Conservation (phyloP, 1,284 basidiomycete genomes). For the Hypsizygus ulmarius region DNA sequence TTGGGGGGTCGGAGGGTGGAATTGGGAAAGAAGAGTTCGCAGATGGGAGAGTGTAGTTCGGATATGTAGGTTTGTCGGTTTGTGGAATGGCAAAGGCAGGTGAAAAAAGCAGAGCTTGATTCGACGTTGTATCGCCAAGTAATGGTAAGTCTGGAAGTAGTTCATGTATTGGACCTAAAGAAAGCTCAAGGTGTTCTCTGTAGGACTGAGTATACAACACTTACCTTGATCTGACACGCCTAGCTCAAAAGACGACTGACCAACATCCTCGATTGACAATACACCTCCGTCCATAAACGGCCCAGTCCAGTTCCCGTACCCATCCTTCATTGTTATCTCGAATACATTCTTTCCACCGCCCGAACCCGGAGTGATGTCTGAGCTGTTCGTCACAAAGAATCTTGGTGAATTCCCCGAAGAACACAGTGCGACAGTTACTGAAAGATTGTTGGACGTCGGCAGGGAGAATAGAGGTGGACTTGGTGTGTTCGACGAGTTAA, state of each 20-base stretch:
- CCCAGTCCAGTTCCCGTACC: slow-evolving; percentile 58
- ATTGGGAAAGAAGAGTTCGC: slow-evolving; percentile 52
- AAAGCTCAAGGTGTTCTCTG: neutral
- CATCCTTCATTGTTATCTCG: slow-evolving; percentile 51
- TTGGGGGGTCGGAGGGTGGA: slow-evolving; percentile 39
- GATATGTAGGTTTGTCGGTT: slow-evolving; percentile 54
- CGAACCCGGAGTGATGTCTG: slow-evolving; percentile 36
- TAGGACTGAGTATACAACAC: slow-evolving; percentile 3
- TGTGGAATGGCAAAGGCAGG: slow-evolving; percentile 37
- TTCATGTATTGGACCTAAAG: slow-evolving; percentile 43
- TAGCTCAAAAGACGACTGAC: slow-evolving; percentile 50
- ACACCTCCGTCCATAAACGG: slow-evolving; percentile 43
- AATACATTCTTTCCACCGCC: slow-evolving; percentile 42
- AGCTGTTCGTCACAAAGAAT: slow-evolving; percentile 59
- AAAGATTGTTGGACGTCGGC: slow-evolving; percentile 41
- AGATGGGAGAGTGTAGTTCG: slow-evolving; percentile 76
- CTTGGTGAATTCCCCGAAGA: slow-evolving; percentile 34
- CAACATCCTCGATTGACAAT: slow-evolving; percentile 45
- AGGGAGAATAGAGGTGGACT: slow-evolving; percentile 37
- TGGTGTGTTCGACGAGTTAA: slow-evolving; percentile 30
- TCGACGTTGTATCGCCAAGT: slow-evolving; percentile 76
- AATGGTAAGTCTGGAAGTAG: slow-evolving; percentile 47
- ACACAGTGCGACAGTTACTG: slow-evolving; percentile 62
- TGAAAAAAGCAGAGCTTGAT: slow-evolving; percentile 77
- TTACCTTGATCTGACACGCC: slow-evolving; percentile 53